Base-by-base conservation (phyloP, 306 rosid genomes). In the Acacia acuminata region DNA sequence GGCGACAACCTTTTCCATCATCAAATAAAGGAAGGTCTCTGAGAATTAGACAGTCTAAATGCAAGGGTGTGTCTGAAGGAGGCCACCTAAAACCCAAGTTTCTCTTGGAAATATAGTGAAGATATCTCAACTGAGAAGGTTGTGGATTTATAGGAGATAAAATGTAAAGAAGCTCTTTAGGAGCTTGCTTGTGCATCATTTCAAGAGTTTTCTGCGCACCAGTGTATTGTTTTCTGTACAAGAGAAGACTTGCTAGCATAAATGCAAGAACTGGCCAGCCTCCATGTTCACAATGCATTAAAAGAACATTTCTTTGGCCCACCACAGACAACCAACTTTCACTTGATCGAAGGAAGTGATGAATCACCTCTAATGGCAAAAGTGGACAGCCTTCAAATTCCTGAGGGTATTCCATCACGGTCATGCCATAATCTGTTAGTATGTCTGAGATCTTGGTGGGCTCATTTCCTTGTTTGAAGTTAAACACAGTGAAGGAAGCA, bases 241-340 rank as follows among this genome's bases (percentile, higher is more conserved):
- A 81, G 34, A 96, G 84, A 84, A 96, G 94, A 85, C 94, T 92
- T 38, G 99, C 97, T 43, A 96, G 94, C 99, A 96, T 96, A 85
- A 96, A 96, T 47, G 99, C 98, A 78, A 96, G 97, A 56, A 94
- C 98, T 3, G 98, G 99, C 99, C 99, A 96, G 60, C 99, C 98
- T 74, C 99, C 98, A 77, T 91, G 88, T 86, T 96, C 99, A 72
- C 98, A 96, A 83, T 96, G 98, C 98, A 96, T 94, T 90, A 96
- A 90, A 76, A 96, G 85, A 75, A 96, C 97, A 82, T 96, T 96
- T 77, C 91, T 97, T 48, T 96, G 96, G 79, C 97, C 96, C 87
- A 91, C 99, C 88, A 94, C 58, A 40, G 98, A 94, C 88, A 96
- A 85, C 99, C 99, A 96, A 80, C 99, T 94, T 85, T 96, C 99